These are phyloP conservation scores for Coffea canephora DNA, from an alignment of 257 asterid genomes.

Conservation along the genomic window DNA sequence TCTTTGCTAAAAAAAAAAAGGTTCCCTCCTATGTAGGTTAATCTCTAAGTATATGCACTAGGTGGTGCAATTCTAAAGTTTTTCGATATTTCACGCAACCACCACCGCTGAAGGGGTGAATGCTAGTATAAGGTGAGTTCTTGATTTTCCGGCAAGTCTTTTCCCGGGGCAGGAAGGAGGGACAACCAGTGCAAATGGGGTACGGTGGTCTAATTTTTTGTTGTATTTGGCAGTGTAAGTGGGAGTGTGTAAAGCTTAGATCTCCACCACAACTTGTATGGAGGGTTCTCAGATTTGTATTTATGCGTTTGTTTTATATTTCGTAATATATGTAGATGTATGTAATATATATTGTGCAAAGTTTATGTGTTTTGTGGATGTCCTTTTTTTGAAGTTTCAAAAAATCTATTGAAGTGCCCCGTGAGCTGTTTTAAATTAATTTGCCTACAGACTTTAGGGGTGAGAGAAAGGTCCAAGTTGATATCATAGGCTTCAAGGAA, in stretches of 20 bases:
- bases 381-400: conserved; percentile 51
- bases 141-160: conserved; percentile 7
- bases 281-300: conserved; percentile 45
- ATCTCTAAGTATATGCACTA: not conserved
- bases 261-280: conserved; percentile 60
- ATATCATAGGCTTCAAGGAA: conserved; percentile 1
- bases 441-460: not conserved
- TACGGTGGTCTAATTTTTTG: not conserved
- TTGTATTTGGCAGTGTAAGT: conserved; percentile 15
- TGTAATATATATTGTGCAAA: not conserved
- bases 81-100: conserved; percentile 7
- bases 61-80: not conserved
- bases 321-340: not conserved
- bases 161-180: conserved; percentile 10
- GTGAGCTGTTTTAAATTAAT: conserved; percentile 44
- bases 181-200: conserved; percentile 11
- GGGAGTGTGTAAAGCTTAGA: conserved; percentile 39
- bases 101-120: not conserved
- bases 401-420: conserved; percentile 44
- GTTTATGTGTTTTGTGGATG: conserved; percentile 53
- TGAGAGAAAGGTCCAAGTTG: conserved; percentile 3
- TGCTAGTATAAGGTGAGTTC: not conserved
- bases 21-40: not conserved
- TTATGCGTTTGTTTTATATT: conserved; percentile 33
- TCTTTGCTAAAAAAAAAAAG: not conserved